A percentile compares a stretch with the other conserved stretches of the same genome.
Conservation (phyloP, 805 yeast genomes). For the Candida vaughaniae region DNA sequence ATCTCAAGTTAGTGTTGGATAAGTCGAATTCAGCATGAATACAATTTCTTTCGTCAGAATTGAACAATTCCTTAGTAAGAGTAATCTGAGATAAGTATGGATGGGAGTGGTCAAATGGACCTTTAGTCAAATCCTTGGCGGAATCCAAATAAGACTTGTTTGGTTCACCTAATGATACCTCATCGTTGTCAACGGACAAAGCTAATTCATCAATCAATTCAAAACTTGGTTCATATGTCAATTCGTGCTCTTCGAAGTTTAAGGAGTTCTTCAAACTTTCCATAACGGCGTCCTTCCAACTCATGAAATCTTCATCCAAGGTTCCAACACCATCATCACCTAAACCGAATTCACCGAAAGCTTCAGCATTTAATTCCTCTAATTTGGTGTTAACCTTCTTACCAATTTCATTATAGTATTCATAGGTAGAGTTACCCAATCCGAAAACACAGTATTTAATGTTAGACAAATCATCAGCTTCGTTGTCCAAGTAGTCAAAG, state of each 20-base stretch:
- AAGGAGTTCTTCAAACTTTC: constrained; percentile 62
- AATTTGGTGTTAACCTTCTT: constrained; percentile 53
- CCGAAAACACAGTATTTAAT: constrained; percentile 80
- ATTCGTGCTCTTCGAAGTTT: constrained; percentile 76
- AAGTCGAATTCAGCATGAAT: constrained; percentile 89
- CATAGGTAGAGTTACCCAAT: constrained; percentile 92
- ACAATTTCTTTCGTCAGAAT: constrained; percentile 65
- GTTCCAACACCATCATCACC: constrained; percentile 97
- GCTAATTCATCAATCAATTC: constrained; percentile 38
- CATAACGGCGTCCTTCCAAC: constrained; percentile 85
- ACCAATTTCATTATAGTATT: constrained; percentile 83
- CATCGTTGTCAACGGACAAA: constrained; percentile 26
- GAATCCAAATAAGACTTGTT: constrained; percentile 43
- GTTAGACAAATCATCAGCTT: constrained; percentile 54
- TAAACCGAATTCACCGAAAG: constrained; percentile 76
- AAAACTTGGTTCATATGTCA: constrained; percentile 71
- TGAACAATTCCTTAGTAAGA: constrained; percentile 67
- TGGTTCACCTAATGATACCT: constrained; percentile 75
- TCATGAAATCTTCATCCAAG: constrained; percentile 89
- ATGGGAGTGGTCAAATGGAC: constrained; percentile 78
- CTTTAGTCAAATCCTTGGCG: constrained; percentile 42
- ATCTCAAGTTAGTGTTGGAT: constrained; percentile 68
- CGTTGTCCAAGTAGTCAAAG: constrained; percentile 61
- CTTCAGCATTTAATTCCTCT: constrained; percentile 64
- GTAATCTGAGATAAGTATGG: constrained; percentile 78